phyloP scores from a whole-genome alignment of 352 stramenopile species.

The Globisporangium rhizosaccharum region DNA sequence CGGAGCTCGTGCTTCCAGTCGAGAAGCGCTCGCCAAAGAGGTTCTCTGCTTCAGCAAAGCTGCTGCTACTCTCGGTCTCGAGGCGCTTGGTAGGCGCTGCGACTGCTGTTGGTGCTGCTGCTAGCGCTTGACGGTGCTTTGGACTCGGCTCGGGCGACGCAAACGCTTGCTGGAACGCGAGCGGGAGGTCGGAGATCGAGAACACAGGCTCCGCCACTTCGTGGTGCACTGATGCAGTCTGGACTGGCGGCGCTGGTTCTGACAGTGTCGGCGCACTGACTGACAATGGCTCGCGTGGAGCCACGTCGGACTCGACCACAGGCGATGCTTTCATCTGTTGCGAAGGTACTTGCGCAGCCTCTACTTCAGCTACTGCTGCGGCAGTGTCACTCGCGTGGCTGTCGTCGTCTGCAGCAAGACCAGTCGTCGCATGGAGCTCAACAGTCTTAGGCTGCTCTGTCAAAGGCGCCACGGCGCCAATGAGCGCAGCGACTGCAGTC shows the following conservation, averaged over 20 bases:
- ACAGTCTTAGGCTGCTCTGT: not conserved
- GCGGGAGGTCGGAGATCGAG: not conserved
- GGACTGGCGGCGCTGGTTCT: not conserved
- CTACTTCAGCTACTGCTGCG: not conserved
- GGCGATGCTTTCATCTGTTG: too few relatives aligned
- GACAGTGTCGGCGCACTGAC: too few relatives aligned
- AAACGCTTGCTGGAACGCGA: slow-evolving; percentile 10
- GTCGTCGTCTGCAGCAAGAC: not conserved
- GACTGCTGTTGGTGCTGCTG: not conserved
- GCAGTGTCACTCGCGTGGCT: not conserved
- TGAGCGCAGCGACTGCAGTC: not conserved
- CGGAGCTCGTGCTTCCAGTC: slow-evolving; percentile 17
- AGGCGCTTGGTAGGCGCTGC: not conserved
- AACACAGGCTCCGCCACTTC: not conserved
- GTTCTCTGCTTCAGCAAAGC: slow-evolving; percentile 10
- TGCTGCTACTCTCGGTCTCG: not conserved
- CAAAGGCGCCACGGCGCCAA: not conserved
- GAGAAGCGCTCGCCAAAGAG: slow-evolving; percentile 19
- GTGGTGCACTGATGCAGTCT: not conserved
- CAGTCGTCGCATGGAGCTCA: not conserved
- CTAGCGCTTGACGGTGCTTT: not conserved
- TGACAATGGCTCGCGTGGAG: too few relatives aligned
- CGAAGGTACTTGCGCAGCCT: not conserved
- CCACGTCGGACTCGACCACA: too few relatives aligned
- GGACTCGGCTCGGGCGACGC: slow-evolving; percentile 1